A percentile compares a stretch with the other conserved stretches of the same genome.
phyloP scores from a whole-genome alignment of 2,329 filamentous ascomycete species.

The Phoma herbarum region DNA sequence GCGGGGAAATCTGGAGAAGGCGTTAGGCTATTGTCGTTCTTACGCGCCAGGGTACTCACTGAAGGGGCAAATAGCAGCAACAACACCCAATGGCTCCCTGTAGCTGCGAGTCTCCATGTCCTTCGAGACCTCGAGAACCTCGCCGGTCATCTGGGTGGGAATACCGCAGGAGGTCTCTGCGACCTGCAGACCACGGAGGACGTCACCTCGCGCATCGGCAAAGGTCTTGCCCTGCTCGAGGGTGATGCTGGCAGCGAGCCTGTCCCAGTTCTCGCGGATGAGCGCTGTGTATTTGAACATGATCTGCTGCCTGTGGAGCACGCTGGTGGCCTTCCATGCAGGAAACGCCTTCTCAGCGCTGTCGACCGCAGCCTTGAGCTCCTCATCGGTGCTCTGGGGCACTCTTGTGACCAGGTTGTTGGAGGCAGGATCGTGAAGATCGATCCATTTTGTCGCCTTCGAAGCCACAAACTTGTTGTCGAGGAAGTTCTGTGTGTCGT shows the following conservation, averaged over 20 bases:
- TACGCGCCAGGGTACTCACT: constrained; percentile 62
- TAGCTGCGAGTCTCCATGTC: constrained; percentile 91
- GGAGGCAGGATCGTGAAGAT: constrained; percentile 82
- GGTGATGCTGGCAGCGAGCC: constrained; percentile 83
- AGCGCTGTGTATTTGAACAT: constrained; percentile 86
- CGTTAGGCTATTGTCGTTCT: constrained; percentile 33
- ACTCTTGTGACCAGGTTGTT: constrained; percentile 86
- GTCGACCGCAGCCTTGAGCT: constrained; percentile 77
- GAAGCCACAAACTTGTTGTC: constrained; percentile 81
- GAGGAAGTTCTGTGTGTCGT: constrained; percentile 81
- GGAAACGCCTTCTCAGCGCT: constrained; percentile 80
- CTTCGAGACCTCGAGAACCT: constrained; percentile 84
- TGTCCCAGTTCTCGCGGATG: constrained; percentile 85
- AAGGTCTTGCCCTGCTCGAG: constrained; percentile 91
- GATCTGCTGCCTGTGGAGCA: constrained; percentile 80
- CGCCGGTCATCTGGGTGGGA: constrained; percentile 82
- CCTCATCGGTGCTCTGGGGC: constrained; percentile 79
- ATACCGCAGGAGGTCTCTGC: constrained; percentile 84
- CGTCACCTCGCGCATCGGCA: constrained; percentile 82
- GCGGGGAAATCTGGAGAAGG: constrained; percentile 76
- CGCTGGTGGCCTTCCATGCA: constrained; percentile 74
- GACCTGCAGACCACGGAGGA: constrained; percentile 82
- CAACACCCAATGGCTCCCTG: constrained; percentile 80
- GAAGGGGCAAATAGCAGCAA: constrained; percentile 86
- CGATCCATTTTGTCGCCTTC: constrained; percentile 75